A percentile compares a stretch with the other conserved stretches of the same genome.
phyloP scores from a whole-genome alignment of 805 yeast species.

The Wickerhamiella occidentalis region DNA sequence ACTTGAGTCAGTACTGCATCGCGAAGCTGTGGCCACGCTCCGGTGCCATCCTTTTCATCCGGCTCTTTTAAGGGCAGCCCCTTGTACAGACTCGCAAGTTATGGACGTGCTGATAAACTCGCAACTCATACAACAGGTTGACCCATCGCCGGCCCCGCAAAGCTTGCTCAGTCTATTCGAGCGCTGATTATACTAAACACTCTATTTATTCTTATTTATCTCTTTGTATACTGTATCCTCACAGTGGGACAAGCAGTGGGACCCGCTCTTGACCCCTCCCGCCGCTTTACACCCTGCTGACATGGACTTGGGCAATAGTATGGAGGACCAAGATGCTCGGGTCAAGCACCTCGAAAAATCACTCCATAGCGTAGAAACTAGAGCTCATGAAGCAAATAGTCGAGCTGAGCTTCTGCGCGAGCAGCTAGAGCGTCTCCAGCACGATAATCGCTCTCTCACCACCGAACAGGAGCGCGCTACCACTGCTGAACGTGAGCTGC shows the following conservation, averaged over 20 bases:
- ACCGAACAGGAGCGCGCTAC: neutral
- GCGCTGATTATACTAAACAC: neutral
- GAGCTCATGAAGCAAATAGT: neutral
- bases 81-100: constrained; percentile 1
- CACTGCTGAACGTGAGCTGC: neutral
- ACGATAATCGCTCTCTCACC: constrained; percentile 7
- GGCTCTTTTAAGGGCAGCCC: neutral
- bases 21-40: neutral
- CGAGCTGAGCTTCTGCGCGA: constrained; percentile 4
- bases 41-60: neutral
- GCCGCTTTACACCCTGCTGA: neutral
- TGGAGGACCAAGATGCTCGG: constrained; percentile 1
- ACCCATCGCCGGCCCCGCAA: neutral
- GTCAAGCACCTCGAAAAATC: neutral
- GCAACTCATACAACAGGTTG: neutral
- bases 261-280: too few species aligned
- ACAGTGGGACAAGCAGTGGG: too few species aligned
- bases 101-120: neutral
- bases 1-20: neutral
- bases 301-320: neutral
- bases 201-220: neutral
- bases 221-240: neutral
- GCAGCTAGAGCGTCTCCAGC: constrained; percentile 7
- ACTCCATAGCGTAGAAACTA: neutral
- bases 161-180: neutral